Base-by-base conservation (phyloP, 257 asterid species). In the Jacaranda mimosifolia region DNA sequence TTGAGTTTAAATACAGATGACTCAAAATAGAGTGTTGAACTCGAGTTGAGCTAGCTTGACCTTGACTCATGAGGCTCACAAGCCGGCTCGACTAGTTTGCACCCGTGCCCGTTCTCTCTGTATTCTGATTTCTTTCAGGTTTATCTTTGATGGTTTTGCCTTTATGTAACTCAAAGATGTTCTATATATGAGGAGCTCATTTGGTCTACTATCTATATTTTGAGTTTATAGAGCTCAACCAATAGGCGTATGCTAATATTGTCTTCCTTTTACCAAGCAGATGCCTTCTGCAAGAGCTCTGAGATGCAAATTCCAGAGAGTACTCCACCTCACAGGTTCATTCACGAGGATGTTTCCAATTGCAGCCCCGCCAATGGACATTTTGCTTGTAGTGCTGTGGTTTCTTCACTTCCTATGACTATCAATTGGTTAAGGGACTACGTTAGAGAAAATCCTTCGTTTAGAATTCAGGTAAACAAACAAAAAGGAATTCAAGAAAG, bases 331-430 rank as follows among this genome's bases (percentile, higher is more conserved):
- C 72, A 15, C 17, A 72, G 82, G 43, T 90, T 89, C 83, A 72
- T 86, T 60, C 62, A 80, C 3, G 86, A 82, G 64, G 90, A 87
- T 62, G 77, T 57, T 35, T 80, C 88, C 32, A 72, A 68, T 63
- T 82, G 95, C 72, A 73, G 80, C 63, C 88, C 89, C 45, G 80
- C 77, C 3, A 83, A 87, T 39, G 91, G 89, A 74, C 74, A 72
- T 56, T 86, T 81, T 66, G 63, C 92, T n/a, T 84, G 94, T 86
- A 94, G 98, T 75, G 78, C 86, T 6, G 98, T 89, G 72, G 88
- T 89, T 75, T 88, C 97, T 63, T 92, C 97, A 3, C 87, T 94
- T 42, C 98, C 98, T 0, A 84, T 83, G 90, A 76, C 98, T 21
- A 88, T 94, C 82, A 83, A 84, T 21, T 94, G 97, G 97, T 80